phyloP scores from a whole-genome alignment of 2,329 filamentous ascomycete species.

The Aureobasidium lini region DNA sequence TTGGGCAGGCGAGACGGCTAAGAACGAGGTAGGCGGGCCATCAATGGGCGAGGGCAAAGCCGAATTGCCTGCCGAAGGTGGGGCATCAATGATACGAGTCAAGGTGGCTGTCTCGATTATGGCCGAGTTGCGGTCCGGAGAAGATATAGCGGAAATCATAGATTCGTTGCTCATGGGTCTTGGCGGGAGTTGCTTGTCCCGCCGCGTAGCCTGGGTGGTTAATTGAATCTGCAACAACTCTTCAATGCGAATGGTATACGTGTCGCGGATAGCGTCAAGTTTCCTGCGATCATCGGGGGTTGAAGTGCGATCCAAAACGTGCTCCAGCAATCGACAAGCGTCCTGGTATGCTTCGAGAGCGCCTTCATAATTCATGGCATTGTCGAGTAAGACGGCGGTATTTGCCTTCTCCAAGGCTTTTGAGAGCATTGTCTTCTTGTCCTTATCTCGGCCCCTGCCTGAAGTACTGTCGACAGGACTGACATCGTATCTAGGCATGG shows the following conservation, averaged over 20 bases:
- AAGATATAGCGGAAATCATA: background rate
- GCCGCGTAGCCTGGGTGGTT: slow-evolving; percentile 35
- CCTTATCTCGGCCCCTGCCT: slow-evolving; percentile 33
- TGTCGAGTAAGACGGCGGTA: slow-evolving; percentile 89
- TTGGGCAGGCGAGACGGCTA: slow-evolving; percentile 5
- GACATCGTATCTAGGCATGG: slow-evolving; percentile 15
- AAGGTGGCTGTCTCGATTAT: slow-evolving; percentile 48
- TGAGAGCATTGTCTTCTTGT: slow-evolving; percentile 92
- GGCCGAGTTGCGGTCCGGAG: slow-evolving; percentile 25
- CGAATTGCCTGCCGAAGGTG: slow-evolving; percentile 20
- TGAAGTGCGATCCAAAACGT: slow-evolving; percentile 77
- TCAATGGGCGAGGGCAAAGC: background rate
- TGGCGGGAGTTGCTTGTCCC: slow-evolving; percentile 69
- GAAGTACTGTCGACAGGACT: slow-evolving; percentile 3
- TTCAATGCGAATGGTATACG: slow-evolving; percentile 82
- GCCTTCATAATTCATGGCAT: slow-evolving; percentile 88
- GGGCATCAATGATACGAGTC: slow-evolving; percentile 41
- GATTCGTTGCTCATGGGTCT: slow-evolving; percentile 55
- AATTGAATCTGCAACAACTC: slow-evolving; percentile 68
- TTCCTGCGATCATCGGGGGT: slow-evolving; percentile 84
- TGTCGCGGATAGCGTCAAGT: slow-evolving; percentile 83
- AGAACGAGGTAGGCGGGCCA: slow-evolving; percentile 1
- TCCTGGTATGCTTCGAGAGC: slow-evolving; percentile 86
- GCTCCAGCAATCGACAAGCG: slow-evolving; percentile 78
- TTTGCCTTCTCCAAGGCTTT: slow-evolving; percentile 92